A percentile compares a stretch with the other conserved stretches of the same genome.
Conservation (phyloP, 345 rosid genomes). For the Erucastrum elatum region DNA sequence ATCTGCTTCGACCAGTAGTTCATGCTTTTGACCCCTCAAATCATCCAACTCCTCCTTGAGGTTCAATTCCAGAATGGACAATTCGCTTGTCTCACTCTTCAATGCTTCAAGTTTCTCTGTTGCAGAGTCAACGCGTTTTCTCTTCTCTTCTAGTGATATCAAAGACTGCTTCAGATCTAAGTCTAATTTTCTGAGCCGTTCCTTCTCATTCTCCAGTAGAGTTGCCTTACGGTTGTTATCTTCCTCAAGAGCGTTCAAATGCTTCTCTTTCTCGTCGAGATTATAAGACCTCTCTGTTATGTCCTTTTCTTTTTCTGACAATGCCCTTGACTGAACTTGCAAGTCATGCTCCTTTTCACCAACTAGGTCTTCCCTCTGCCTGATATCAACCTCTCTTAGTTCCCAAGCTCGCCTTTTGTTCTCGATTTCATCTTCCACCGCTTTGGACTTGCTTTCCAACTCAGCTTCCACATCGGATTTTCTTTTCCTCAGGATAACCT, state of each 20-base stretch:
- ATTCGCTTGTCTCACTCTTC: constrained; percentile 74
- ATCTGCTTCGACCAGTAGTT: constrained; percentile 76
- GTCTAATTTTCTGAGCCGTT: constrained; percentile 56
- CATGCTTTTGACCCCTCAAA: constrained; percentile 76
- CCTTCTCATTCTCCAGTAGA: constrained; percentile 60
- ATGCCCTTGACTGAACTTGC: constrained; percentile 57
- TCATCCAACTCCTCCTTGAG: constrained; percentile 94
- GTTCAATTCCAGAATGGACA: constrained; percentile 71
- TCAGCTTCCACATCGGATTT: constrained; percentile 75
- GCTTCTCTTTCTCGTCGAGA: constrained; percentile 65
- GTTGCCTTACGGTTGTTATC: constrained; percentile 49
- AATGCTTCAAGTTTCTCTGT: constrained; percentile 69
- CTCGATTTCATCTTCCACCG: constrained; percentile 84
- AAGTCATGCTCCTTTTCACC: constrained; percentile 80
- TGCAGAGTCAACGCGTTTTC: constrained; percentile 62
- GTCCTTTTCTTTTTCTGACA: constrained; percentile 75
- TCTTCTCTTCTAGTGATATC: constrained; percentile 64
- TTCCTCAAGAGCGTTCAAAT: constrained; percentile 49
- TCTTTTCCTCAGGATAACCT: constrained; percentile 56
- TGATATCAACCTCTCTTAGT: constrained; percentile 79
- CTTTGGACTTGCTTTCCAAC: constrained; percentile 59
- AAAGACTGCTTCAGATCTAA: constrained; percentile 64
- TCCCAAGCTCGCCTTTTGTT: constrained; percentile 89
- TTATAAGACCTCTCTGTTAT: constrained; percentile 48
- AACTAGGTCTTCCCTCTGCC: constrained; percentile 62